phyloP scores from a whole-genome alignment of 768 basidiomycete genomes.

The Termitomyces sp. region DNA sequence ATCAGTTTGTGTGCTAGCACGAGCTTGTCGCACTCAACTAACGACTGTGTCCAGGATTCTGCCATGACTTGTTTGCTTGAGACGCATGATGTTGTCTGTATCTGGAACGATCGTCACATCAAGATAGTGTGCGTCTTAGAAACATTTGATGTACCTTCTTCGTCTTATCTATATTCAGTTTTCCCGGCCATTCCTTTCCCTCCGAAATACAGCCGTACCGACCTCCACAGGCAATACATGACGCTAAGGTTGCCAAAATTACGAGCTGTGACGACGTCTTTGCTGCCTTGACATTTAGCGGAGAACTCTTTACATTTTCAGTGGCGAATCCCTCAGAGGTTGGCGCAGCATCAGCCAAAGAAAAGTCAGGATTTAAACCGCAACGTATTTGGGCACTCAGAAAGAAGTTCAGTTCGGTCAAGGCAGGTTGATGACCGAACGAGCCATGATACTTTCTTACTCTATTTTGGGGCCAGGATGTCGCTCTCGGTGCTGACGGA shows the following conservation, averaged over 20 bases:
- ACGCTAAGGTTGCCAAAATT: constrained; percentile 73
- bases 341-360: constrained; percentile 23
- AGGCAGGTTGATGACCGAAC: constrained; percentile 32
- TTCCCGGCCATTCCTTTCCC: constrained; percentile 74
- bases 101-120: constrained; percentile 71
- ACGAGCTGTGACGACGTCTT: constrained; percentile 74
- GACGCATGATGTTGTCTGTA: constrained; percentile 77
- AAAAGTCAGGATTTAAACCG: constrained; percentile 53
- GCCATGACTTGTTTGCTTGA: constrained; percentile 78
- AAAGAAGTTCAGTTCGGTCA: constrained; percentile 81
- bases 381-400: constrained; percentile 89
- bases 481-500: constrained; percentile 84
- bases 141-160: background rate
- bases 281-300: constrained; percentile 76
- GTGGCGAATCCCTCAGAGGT: constrained; percentile 29
- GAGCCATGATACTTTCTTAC: background rate
- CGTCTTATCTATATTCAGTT: constrained; percentile 32
- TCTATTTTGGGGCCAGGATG: constrained; percentile 47
- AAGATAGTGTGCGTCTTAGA: constrained; percentile 56
- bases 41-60: constrained; percentile 47
- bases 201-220: constrained; percentile 73
- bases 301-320: constrained; percentile 88
- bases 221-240: constrained; percentile 69
- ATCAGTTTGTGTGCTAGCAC: constrained; percentile 44
- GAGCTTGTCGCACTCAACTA: background rate